These are phyloP conservation scores for Penicillium frequentans DNA, from an alignment of 2,329 filamentous ascomycete genomes.

Conservation along the genomic window DNA sequence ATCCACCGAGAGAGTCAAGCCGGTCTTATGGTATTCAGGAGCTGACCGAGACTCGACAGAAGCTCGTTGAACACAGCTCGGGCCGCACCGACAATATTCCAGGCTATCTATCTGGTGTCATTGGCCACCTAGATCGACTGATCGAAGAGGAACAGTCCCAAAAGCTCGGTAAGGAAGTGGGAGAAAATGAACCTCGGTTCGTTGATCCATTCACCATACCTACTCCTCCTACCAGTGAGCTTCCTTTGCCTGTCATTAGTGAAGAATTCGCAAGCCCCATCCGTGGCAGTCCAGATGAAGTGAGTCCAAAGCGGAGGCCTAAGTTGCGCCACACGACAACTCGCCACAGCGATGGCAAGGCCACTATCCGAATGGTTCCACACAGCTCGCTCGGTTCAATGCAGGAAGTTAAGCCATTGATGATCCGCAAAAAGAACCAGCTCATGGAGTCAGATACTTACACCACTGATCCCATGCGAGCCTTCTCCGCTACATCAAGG, in stretches of 20 bases:
- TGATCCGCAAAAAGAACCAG: conserved; percentile 51
- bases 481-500: conserved; percentile 25
- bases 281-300: conserved; percentile 3
- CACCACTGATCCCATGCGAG: not conserved
- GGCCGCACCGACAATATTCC: conserved; percentile 46
- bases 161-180: conserved; percentile 1
- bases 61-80: conserved; percentile 53
- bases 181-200: conserved; percentile 6
- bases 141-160: conserved; percentile 45
- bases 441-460: not conserved
- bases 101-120: conserved; percentile 58
- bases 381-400: conserved; percentile 50
- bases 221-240: conserved; percentile 13
- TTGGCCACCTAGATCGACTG: conserved; percentile 59
- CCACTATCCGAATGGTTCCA: conserved; percentile 60
- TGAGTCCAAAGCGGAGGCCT: conserved; percentile 11
- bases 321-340: conserved; percentile 3
- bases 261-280: conserved; percentile 43
- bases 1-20: conserved; percentile 44
- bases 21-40: conserved; percentile 56
- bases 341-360: conserved; percentile 26
- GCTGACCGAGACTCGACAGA: conserved; percentile 58
- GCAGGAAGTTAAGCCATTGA: conserved; percentile 52
- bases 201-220: conserved; percentile 19
- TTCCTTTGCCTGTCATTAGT: conserved; percentile 51